Evolutionary conservation across 192 early-diverging fungal species (phyloP), one percentile per base, ranked within the genome.

Genomic region (Coemansia sp.): DNA sequence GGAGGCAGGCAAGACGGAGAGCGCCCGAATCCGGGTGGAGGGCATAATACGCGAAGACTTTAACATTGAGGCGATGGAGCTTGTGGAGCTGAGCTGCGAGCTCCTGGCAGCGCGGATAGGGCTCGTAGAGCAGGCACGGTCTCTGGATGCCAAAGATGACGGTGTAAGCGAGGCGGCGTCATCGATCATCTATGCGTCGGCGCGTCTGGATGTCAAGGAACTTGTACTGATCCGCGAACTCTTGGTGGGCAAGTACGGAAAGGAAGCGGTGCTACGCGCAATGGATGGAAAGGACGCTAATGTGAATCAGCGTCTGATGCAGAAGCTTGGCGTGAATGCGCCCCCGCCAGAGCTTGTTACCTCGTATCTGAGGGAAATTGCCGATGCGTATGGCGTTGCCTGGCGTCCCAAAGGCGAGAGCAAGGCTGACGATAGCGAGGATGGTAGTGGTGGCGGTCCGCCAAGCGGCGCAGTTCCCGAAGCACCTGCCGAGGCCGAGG

Each of bases 31-130:
- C 38, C 81, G 93, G 61, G 93, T 93, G 9, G 95, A 99, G 63
- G 86, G 91, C 71, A 94, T 99, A 56, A 99, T 99, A 61, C 89
- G 96, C 16, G 95, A 98, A 63, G 97, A 99, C 84, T 90, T 92
- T 57, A 85, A 86, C 61, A 85, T 91, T n/a, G 97, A 99, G 74
- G 97, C 94, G 3, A 75, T 98, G 83, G 97, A 99, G 74, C 92
- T 96, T 42, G 78, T 98, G 43, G 94, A 97, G 71, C 87, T 97
- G 21, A 94, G 93, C 67, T 94, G 92, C 64, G 95, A 99, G 67
- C 75, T 95, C 23, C 75, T 99, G 16, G 65, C 90, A 41, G 92
- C 97, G 7, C 88, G 97, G 12, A 93, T 92, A 67, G 95, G 93
- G 1, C 74, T 99, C 43, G 54, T 99, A 18, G 94, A 97, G 69